phyloP scores from a whole-genome alignment of 2,329 filamentous ascomycete genomes.

The Ophiosphaerella herpotricha region DNA sequence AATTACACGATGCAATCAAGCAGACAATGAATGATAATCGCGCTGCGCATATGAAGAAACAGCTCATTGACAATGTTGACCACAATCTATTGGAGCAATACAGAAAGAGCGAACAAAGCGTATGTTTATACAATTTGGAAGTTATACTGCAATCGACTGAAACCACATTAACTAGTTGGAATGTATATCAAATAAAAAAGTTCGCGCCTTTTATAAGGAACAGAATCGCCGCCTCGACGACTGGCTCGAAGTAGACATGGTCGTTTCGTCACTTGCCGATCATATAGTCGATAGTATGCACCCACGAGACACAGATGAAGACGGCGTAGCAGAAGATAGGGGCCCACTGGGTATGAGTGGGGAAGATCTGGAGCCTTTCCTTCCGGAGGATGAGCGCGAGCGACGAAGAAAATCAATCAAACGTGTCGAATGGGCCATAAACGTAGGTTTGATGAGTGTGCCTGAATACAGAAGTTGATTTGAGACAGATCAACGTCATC shows the following conservation, averaged over 20 bases:
- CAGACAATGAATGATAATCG: constrained; percentile 53
- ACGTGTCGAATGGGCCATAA: constrained; percentile 62
- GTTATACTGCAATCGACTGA: background rate
- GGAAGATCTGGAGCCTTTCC: constrained; percentile 59
- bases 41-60: constrained; percentile 55
- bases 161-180: constrained; percentile 47
- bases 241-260: constrained; percentile 63
- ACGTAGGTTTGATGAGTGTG: constrained; percentile 39
- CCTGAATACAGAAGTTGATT: constrained; percentile 6
- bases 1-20: constrained; percentile 55
- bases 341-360: constrained; percentile 56
- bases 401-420: constrained; percentile 53
- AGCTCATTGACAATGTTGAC: constrained; percentile 54
- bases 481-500: constrained; percentile 58
- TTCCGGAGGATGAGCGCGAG: constrained; percentile 60
- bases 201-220: constrained; percentile 59
- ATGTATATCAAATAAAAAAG: constrained; percentile 55
- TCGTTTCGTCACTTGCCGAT: constrained; percentile 61
- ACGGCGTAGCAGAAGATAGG: constrained; percentile 59
- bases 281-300: constrained; percentile 65
- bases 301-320: constrained; percentile 59
- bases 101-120: constrained; percentile 57
- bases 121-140: constrained; percentile 13
- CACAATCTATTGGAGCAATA: constrained; percentile 54
- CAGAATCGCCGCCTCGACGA: constrained; percentile 62